Base-by-base conservation (phyloP, 176 grass and related monocot genomes). In the Themeda triandra region DNA sequence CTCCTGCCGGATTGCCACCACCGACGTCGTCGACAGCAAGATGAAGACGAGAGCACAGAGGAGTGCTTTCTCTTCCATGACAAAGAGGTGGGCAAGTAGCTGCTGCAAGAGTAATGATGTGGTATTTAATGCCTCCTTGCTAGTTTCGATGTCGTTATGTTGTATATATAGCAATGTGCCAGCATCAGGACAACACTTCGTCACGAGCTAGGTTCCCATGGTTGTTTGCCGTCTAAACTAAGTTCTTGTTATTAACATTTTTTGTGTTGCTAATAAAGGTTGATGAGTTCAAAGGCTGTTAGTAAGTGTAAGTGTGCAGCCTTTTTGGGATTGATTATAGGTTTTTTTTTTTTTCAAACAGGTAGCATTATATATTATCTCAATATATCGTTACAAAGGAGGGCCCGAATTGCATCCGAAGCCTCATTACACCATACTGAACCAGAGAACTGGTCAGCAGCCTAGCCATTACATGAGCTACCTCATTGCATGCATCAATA, bases 131-230 rank as follows among this genome's bases (percentile, higher is more conserved):
- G n/a, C 60, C 25, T 69, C 19, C 33, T 45, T 75, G 82, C 41
- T 36, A 30, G 49, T 62, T 71, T 14, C 68, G 23, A 71, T 71
- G 23, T 42, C 12, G 2, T 42, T 71, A 6, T 27, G 27, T 30
- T 30, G 24, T 59, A 42, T 32, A 48, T 79, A 64, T 79, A 64
- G 76, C 58, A 63, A 64, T 41, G 24, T n/a, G 37, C 36, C 76
- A 79, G 76, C 25, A 28, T 9, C 9, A 37, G 48, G 81, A 39
- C n/a, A 35, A 66, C 13, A 19, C 54, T 48, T 84, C 30, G 48
- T 75, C 59, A 84, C 29, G 41, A 51, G 31, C 31, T 36, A 21
- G 82, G 71, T 66, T 84, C 71, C 13, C 71, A 76, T 72, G 42
- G 27, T 71, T 71, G 6, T 27, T 32, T 37, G 12, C 23, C 37